Evolutionary conservation across 2,329 filamentous ascomycete genomes (phyloP).

Genomic region (Apiospora kogelbergensis): DNA sequence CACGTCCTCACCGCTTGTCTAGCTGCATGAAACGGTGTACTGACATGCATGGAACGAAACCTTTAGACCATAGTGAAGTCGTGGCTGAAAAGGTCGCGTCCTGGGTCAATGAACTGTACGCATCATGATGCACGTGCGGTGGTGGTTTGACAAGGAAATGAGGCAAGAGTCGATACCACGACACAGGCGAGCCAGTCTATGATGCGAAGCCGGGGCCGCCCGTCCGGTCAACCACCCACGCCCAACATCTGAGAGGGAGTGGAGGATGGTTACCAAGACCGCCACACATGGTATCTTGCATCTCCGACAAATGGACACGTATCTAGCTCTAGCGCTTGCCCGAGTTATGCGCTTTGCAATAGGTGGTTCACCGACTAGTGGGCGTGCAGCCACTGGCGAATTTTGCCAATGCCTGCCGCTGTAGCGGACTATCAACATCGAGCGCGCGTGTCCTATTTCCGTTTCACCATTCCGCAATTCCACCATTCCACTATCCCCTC

Average conservation of each 20-base stretch:
- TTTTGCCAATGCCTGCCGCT: background rate
- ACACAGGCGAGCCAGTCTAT: background rate
- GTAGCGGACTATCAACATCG: too few species aligned
- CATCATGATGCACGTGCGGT: background rate
- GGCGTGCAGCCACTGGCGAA: background rate
- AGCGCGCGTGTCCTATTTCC: background rate
- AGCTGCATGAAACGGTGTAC: background rate
- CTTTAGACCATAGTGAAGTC: constrained; percentile 45
- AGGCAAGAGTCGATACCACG: background rate
- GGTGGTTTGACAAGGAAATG: background rate
- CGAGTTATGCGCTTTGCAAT: background rate
- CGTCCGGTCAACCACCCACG: background rate
- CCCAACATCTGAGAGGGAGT: background rate
- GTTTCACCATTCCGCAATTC: background rate
- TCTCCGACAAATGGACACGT: background rate
- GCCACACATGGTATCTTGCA: background rate
- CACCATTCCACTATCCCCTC: background rate
- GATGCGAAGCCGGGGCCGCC: background rate
- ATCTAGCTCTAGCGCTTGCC: background rate
- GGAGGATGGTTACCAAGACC: background rate
- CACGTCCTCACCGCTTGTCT: background rate
- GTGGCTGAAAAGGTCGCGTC: constrained; percentile 47
- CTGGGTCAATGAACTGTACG: constrained; percentile 55
- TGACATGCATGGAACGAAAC: background rate
- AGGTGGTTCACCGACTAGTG: background rate